Evolutionary conservation across 2,329 filamentous ascomycete genomes (phyloP).

Genomic region (Microsporum canis): DNA sequence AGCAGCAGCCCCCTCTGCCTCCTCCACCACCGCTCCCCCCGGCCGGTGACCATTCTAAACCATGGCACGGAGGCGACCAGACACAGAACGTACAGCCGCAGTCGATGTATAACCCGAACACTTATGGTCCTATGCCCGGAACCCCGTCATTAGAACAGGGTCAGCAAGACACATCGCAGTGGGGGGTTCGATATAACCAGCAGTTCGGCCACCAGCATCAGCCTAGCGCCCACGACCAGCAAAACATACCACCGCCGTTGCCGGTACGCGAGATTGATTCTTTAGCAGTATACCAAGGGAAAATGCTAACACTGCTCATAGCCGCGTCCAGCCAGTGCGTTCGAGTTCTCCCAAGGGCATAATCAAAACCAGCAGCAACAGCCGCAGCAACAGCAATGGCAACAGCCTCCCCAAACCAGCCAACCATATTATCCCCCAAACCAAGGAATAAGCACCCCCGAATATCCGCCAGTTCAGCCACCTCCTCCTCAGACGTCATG

Average conservation of each 20-base stretch:
- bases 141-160: slow-evolving; percentile 1
- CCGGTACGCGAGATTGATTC: slow-evolving; percentile 21
- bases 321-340: slow-evolving; percentile 29
- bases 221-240: slow-evolving; percentile 9
- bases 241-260: slow-evolving; percentile 25
- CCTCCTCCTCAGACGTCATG: slow-evolving; percentile 10
- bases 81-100: slow-evolving; percentile 10
- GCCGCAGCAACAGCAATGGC: background rate
- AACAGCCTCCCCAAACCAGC: slow-evolving; percentile 6
- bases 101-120: slow-evolving; percentile 24
- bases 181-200: slow-evolving; percentile 35
- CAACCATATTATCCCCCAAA: slow-evolving; percentile 13
- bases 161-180: slow-evolving; percentile 26
- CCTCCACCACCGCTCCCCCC: slow-evolving; percentile 17
- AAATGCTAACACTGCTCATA: slow-evolving; percentile 12
- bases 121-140: slow-evolving; percentile 27
- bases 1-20: slow-evolving; percentile 13
- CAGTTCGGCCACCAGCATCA: slow-evolving; percentile 11
- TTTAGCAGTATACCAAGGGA: background rate
- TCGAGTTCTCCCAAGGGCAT: slow-evolving; percentile 18
- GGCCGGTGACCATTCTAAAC: slow-evolving; percentile 15
- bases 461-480: slow-evolving; percentile 12
- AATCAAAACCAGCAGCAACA: slow-evolving; percentile 9
- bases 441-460: background rate
- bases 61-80: slow-evolving; percentile 33